Conservation (phyloP, 768 basidiomycete genomes). For the Sporobolomyces pararoseus region DNA sequence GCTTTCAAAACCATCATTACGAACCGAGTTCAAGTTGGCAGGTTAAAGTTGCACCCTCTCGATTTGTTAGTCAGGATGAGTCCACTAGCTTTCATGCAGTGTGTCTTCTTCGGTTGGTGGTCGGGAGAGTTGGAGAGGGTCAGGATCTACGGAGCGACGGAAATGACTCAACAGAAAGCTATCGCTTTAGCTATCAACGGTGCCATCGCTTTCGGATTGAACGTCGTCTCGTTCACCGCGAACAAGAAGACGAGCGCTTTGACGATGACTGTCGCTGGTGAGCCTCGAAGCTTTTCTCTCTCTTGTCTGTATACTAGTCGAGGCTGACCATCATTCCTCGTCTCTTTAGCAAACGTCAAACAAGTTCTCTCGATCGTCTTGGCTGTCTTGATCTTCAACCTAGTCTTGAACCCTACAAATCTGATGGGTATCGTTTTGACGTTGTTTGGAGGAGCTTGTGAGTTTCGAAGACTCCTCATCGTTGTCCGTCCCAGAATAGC, state of each 20-base stretch:
- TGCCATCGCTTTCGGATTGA: constrained; percentile 80
- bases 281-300: constrained; percentile 44
- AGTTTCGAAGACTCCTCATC: background rate
- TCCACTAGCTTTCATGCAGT: constrained; percentile 85
- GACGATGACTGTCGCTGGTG: constrained; percentile 85
- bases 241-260: constrained; percentile 85
- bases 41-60: constrained; percentile 63
- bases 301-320: background rate
- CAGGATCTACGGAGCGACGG: constrained; percentile 54
- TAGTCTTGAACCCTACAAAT: constrained; percentile 75
- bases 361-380: constrained; percentile 50
- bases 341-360: constrained; percentile 44
- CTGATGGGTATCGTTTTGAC: constrained; percentile 78
- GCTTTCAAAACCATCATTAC: constrained; percentile 91
- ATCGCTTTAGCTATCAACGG: constrained; percentile 71
- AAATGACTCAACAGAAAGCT: constrained; percentile 55
- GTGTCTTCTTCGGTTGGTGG: constrained; percentile 67
- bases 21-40: constrained; percentile 58
- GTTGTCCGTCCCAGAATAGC: background rate
- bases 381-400: constrained; percentile 70
- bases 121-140: constrained; percentile 75
- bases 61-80: constrained; percentile 86
- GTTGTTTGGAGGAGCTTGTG: constrained; percentile 68
- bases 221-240: constrained; percentile 91
- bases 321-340: background rate